Percentiles rank a stretch among this genome's conserved stretches.
Evolutionary conservation across 345 rosid genomes (phyloP).

Genomic region (Nasturtium officinale): DNA sequence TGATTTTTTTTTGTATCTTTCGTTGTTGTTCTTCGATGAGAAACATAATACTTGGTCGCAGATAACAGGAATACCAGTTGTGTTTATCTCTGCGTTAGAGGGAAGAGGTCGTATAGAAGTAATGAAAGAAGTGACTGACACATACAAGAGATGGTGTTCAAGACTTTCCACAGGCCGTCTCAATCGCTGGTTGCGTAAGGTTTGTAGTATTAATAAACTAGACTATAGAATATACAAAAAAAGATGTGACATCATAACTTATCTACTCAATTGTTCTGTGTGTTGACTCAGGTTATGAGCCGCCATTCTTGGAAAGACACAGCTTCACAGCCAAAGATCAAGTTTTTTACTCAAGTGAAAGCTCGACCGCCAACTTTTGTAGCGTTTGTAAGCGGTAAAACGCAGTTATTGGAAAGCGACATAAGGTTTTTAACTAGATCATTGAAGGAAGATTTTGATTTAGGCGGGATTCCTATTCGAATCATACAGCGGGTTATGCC

Average conservation of each 20-base stretch:
- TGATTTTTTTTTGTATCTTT: too few relatives aligned
- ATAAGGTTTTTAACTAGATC: conserved; percentile 79
- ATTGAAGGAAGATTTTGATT: conserved; percentile 86
- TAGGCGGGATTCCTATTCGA: conserved; percentile 92
- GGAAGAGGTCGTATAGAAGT: conserved; percentile 80
- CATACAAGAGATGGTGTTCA: conserved; percentile 85
- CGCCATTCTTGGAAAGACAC: conserved; percentile 96
- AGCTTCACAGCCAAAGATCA: conserved; percentile 85
- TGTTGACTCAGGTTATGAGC: conserved; percentile 70
- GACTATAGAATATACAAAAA: neutral
- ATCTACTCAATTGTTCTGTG: conserved; percentile 4
- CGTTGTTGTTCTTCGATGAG: too few relatives aligned
- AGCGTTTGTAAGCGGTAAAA: conserved; percentile 76
- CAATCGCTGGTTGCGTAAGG: conserved; percentile 93
- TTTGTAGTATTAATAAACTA: conserved; percentile 28
- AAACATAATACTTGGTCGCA: conserved; percentile 41
- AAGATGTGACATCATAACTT: conserved; percentile 1
- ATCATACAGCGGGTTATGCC: conserved; percentile 70
- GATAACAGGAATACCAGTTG: conserved; percentile 83
- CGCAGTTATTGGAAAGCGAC: conserved; percentile 65
- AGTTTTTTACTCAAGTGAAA: conserved; percentile 97
- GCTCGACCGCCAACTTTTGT: conserved; percentile 97
- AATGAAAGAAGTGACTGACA: conserved; percentile 68
- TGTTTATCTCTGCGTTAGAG: conserved; percentile 86
- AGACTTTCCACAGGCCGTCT: conserved; percentile 88